phyloP scores from a whole-genome alignment of 192 early-diverging fungal species.

The Coemansia sp. region DNA sequence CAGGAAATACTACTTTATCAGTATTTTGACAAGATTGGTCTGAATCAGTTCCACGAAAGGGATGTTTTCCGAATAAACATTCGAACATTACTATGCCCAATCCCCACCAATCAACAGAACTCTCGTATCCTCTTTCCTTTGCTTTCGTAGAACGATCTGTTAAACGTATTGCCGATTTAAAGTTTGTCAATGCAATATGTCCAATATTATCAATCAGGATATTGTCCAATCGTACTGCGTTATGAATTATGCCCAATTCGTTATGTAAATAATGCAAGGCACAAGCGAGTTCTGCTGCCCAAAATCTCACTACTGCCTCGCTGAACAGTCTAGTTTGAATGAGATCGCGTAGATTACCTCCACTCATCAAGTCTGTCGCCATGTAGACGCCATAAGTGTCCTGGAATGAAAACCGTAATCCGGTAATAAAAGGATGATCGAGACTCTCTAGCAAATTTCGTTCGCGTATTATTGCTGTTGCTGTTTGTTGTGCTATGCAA shows the following conservation, averaged over 20 bases:
- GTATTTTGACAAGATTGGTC: conserved; percentile 9
- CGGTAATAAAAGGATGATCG: conserved; percentile 75
- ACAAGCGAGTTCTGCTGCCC: conserved; percentile 83
- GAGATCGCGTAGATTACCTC: conserved; percentile 85
- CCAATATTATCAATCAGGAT: conserved; percentile 68
- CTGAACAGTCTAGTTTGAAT: conserved; percentile 38
- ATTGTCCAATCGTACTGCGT: conserved; percentile 88
- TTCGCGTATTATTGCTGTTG: conserved; percentile 82
- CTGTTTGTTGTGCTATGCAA: conserved; percentile 73
- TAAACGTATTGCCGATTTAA: conserved; percentile 74
- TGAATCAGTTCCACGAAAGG: conserved; percentile 45
- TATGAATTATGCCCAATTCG: conserved; percentile 74
- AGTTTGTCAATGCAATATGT: conserved; percentile 85
- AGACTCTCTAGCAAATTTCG: conserved; percentile 79
- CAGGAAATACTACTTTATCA: conserved; percentile 56
- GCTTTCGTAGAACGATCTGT: conserved; percentile 21
- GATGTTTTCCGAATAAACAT: conserved; percentile 71
- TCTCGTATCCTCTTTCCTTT: conserved; percentile 40
- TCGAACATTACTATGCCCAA: conserved; percentile 86
- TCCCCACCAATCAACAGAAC: conserved; percentile 90
- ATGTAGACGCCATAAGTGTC: conserved; percentile 88
- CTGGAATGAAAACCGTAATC: conserved; percentile 91
- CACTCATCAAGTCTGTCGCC: conserved; percentile 86
- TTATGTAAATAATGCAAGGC: conserved; percentile 79
- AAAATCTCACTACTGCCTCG: conserved; percentile 75